Percentiles rank a stretch among this genome's conserved stretches.
Conservation (phyloP, 768 basidiomycete species). For the Mycena rosella region DNA sequence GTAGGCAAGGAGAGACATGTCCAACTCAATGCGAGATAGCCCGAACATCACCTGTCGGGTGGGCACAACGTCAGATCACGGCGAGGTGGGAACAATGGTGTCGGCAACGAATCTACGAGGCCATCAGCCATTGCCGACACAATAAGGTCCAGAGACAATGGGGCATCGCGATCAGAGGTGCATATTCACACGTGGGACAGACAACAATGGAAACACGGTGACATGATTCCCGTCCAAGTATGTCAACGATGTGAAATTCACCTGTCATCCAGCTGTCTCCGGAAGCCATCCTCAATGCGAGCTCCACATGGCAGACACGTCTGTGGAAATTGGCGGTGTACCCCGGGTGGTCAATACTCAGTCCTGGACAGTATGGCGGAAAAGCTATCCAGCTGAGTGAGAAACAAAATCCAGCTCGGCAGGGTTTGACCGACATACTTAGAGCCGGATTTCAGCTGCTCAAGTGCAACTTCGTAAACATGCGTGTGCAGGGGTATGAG, state of each 20-base stretch:
- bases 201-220: slow-evolving; percentile 2
- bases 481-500: too few relatives aligned
- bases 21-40: neutral
- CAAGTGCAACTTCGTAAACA: too few relatives aligned
- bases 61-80: neutral
- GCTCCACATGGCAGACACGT: slow-evolving; percentile 5
- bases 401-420: too few relatives aligned
- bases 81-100: neutral
- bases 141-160: neutral
- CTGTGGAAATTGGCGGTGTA: neutral
- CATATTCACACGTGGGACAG: neutral
- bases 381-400: too few relatives aligned
- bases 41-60: neutral
- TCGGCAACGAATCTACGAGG: neutral
- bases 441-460: too few relatives aligned
- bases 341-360: too few relatives aligned
- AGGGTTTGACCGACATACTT: too few relatives aligned
- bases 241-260: neutral
- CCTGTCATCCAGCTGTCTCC: neutral
- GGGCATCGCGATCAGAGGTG: neutral
- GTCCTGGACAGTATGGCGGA: too few relatives aligned
- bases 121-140: neutral
- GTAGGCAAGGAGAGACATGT: neutral
- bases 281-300: neutral
- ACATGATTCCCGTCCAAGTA: slow-evolving; percentile 13